Base-by-base conservation (phyloP, 495 filamentous ascomycete species). In the Rostrohypoxylon terebratum region DNA sequence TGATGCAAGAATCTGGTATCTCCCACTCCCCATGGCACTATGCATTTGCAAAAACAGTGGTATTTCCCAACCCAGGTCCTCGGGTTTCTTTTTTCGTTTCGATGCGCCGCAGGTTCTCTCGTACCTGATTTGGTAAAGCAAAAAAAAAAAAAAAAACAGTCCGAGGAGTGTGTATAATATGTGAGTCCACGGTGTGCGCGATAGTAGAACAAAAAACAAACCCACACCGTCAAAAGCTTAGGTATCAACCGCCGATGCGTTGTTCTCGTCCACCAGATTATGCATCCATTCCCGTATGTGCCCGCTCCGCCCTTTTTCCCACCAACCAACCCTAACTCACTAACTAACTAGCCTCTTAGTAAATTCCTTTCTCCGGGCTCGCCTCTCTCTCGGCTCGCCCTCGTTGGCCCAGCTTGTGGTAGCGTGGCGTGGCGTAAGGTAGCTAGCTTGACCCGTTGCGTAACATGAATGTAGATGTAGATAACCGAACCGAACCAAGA, bases 1-100 rank as follows among this genome's bases (percentile, higher is more conserved):
- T 54, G 68, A 67, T 66, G 63, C 62, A 73, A 73, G 67, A 74
- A 75, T 74, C 71, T 74, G 74, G 74, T 75, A 77, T 73, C 68
- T 77, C 67, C 66, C 48, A 50, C 48, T 55, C 65, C 58, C 38
- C 44, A 57, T 68, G 59, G 59, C 63, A 68, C 57, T 71, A 36
- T 55, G 51, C 31, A 55, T 21, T 36, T 68, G 59, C 58, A 72
- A 44, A 72, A 48, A 57, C 63, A 50, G 45, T 68, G 45, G 68
- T 45, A 60, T 63, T 48, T 38, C 55, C 54, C 48, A 68, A 58
- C 61, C 70, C 63, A 48, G 59, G 65, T 55, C 55, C 75, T 33
- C 73, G 61, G 66, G 71, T 53, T 36, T 58, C 11, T 59, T 70
- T n/a, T 42, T 28, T 47, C 14, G 33, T 47, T 36, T 63, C 33